Evolutionary conservation across 768 basidiomycete genomes (phyloP).

Genomic region (Lentinula boryana): DNA sequence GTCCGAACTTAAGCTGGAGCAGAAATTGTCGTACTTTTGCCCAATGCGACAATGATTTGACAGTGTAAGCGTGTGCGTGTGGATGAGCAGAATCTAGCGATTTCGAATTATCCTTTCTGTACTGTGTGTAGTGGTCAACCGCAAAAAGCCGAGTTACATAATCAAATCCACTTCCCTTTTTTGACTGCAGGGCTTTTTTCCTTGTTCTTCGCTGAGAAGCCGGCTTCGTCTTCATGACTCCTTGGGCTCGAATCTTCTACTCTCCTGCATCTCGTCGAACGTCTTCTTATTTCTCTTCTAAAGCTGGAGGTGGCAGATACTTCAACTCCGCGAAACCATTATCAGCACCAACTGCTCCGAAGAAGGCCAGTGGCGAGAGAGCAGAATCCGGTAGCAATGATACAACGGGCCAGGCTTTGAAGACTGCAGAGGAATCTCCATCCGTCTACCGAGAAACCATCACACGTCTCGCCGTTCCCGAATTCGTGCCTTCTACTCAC

Average conservation of each 20-base stretch:
- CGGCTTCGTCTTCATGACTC: conserved; percentile 33
- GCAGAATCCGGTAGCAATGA: conserved; percentile 10
- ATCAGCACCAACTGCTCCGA: conserved; percentile 30
- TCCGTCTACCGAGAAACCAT: conserved; percentile 8
- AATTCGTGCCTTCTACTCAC: conserved; percentile 25
- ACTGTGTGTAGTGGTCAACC: too few species aligned
- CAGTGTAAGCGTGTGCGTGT: too few species aligned
- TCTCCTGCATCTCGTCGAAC: conserved; percentile 46
- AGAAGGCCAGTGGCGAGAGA: conserved; percentile 32
- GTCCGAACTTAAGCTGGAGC: too few species aligned
- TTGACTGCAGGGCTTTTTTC: not conserved
- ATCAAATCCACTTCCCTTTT: not conserved
- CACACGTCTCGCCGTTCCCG: not conserved
- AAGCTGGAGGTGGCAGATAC: conserved; percentile 67
- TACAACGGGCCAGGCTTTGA: conserved; percentile 6
- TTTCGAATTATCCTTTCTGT: too few species aligned
- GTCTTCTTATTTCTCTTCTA: conserved; percentile 77
- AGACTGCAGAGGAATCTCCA: conserved; percentile 14
- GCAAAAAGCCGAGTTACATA: not conserved
- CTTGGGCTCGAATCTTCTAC: conserved; percentile 43
- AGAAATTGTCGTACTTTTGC: too few species aligned
- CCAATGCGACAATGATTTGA: too few species aligned
- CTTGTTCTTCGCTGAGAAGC: not conserved
- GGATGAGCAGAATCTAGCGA: too few species aligned
- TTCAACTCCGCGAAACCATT: conserved; percentile 71